phyloP scores from a whole-genome alignment of 768 basidiomycete species.

The Podaxis sp. region DNA sequence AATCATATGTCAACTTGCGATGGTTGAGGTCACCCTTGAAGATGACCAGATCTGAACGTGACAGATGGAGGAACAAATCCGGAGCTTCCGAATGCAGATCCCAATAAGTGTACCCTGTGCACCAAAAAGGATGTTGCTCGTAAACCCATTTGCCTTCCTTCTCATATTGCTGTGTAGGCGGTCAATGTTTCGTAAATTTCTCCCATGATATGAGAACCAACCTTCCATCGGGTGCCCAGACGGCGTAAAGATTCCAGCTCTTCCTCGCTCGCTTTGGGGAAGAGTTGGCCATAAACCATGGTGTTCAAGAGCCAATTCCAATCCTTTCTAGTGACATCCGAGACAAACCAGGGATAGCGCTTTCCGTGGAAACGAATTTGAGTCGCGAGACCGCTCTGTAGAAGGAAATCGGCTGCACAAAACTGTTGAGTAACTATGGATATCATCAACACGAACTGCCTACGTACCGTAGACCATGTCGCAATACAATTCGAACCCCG shows the following conservation, averaged over 20 bases:
- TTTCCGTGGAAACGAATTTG: slow-evolving; percentile 94
- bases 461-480: slow-evolving; percentile 78
- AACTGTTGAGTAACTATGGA: background rate
- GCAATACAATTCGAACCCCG: slow-evolving; percentile 85
- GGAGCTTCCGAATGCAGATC: slow-evolving; percentile 80
- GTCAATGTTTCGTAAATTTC: background rate
- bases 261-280: slow-evolving; percentile 74
- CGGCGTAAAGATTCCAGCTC: slow-evolving; percentile 78
- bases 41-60: slow-evolving; percentile 82
- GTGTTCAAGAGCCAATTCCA: slow-evolving; percentile 91
- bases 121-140: slow-evolving; percentile 93
- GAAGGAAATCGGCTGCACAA: slow-evolving; percentile 77
- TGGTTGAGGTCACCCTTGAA: slow-evolving; percentile 97
- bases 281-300: slow-evolving; percentile 89
- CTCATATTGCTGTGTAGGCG: slow-evolving; percentile 70
- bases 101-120: slow-evolving; percentile 95
- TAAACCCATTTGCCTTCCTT: slow-evolving; percentile 91
- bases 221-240: slow-evolving; percentile 90
- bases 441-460: background rate
- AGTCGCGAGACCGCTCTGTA: slow-evolving; percentile 82
- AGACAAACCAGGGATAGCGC: slow-evolving; percentile 92
- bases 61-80: slow-evolving; percentile 88
- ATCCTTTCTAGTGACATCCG: slow-evolving; percentile 88
- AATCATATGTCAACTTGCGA: slow-evolving; percentile 85
- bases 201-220: slow-evolving; percentile 17